Evolutionary conservation across 495 filamentous ascomycete genomes (phyloP).

Genomic region (Bathelium albidoporum): DNA sequence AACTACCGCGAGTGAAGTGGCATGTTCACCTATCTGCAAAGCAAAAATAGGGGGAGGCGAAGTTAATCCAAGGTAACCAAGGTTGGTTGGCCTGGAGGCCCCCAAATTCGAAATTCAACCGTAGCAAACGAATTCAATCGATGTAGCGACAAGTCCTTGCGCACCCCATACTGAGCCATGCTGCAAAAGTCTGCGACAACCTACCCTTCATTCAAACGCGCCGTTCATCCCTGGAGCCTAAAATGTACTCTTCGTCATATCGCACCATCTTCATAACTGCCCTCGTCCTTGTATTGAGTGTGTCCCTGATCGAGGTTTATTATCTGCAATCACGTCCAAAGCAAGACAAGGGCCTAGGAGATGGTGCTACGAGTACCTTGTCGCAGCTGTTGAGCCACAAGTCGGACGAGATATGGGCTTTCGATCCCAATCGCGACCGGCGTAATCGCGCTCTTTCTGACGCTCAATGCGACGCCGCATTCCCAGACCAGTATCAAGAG

Average conservation of each 20-base stretch:
- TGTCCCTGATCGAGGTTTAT: neutral
- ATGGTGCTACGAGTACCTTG: neutral
- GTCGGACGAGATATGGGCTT: neutral
- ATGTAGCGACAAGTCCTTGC: too few species aligned
- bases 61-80: too few species aligned
- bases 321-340: neutral
- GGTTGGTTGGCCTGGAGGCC: too few species aligned
- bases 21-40: too few species aligned
- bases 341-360: neutral
- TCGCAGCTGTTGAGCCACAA: neutral
- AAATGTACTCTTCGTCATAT: neutral
- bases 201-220: too few species aligned
- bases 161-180: too few species aligned
- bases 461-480: constrained; percentile 13
- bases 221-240: too few species aligned
- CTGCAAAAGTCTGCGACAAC: too few species aligned
- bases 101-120: too few species aligned
- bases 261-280: neutral
- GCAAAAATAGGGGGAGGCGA: too few species aligned
- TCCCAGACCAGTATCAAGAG: constrained; percentile 14
- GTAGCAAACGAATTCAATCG: too few species aligned
- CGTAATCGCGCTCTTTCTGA: constrained; percentile 10
- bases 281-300: neutral
- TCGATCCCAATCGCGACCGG: constrained; percentile 3
- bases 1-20: too few species aligned